Evolutionary conservation across 257 asterid species (phyloP).

Genomic region (Rubia yunnanensis): DNA sequence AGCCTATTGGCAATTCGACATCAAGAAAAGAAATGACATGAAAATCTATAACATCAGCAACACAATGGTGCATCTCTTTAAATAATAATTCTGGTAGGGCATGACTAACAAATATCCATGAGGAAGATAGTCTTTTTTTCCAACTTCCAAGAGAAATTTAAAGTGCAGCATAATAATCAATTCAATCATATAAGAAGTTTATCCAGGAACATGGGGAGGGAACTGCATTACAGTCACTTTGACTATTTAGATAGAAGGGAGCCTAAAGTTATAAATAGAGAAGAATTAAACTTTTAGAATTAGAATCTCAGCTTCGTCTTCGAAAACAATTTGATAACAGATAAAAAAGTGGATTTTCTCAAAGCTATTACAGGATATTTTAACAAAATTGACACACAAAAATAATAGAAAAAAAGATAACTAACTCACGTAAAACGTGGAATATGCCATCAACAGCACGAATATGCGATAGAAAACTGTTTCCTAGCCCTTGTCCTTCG

Average conservation of each 20-base stretch:
- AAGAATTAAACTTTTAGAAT: not conserved
- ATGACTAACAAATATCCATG: not conserved
- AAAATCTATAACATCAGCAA: not conserved
- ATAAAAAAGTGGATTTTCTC: not conserved
- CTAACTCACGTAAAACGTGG: constrained; percentile 80
- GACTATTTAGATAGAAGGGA: not conserved
- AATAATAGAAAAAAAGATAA: constrained; percentile 1
- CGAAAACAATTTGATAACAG: not conserved
- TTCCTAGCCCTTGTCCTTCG: constrained; percentile 95
- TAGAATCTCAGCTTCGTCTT: not conserved
- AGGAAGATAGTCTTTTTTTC: not conserved
- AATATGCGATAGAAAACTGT: constrained; percentile 90
- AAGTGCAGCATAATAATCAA: not conserved
- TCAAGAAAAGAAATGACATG: not conserved
- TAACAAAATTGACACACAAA: not conserved
- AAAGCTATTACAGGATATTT: not conserved
- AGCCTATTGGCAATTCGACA: not conserved
- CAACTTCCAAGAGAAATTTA: not conserved
- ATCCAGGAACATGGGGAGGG: not conserved
- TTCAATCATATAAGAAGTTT: not conserved
- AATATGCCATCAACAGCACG: constrained; percentile 99
- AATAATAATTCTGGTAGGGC: not conserved
- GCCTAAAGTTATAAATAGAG: too few relatives aligned
- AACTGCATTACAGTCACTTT: not conserved
- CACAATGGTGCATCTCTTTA: not conserved